phyloP scores from a whole-genome alignment of 768 basidiomycete genomes.

The Epithele typhae region DNA sequence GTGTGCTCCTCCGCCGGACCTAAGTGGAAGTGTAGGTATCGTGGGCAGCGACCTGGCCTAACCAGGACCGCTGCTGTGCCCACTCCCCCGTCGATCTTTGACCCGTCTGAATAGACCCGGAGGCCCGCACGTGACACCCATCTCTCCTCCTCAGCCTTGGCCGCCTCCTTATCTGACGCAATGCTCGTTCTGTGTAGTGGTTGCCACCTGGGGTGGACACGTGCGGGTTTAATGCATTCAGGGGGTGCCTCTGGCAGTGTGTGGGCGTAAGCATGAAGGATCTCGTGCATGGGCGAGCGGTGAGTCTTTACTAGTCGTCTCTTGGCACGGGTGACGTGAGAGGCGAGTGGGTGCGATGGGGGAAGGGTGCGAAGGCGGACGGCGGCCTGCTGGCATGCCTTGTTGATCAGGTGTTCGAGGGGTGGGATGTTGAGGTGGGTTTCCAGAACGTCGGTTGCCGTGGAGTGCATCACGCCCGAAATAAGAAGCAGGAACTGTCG shows the following conservation, averaged over 20 bases:
- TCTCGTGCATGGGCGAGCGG: conserved; percentile 17
- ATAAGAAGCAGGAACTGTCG: conserved; percentile 15
- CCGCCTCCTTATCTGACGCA: neutral
- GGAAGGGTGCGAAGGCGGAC: conserved; percentile 18
- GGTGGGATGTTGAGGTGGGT: conserved; percentile 18
- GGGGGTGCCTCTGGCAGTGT: neutral
- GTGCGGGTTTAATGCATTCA: conserved; percentile 14
- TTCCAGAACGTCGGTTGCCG: conserved; percentile 20
- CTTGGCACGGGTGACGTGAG: conserved; percentile 1
- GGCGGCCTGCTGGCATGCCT: conserved; percentile 4
- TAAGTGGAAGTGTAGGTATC: conserved; percentile 15
- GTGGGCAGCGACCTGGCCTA: neutral
- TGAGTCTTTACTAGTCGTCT: conserved; percentile 10
- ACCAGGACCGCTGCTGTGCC: conserved; percentile 27
- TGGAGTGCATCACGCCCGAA: conserved; percentile 21
- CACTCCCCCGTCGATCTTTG: conserved; percentile 20
- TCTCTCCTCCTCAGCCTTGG: neutral
- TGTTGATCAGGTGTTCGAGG: conserved; percentile 13
- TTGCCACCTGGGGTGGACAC: conserved; percentile 5
- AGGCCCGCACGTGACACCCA: neutral
- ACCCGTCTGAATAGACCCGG: conserved; percentile 27
- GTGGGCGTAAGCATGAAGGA: conserved; percentile 9
- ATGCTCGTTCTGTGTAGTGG: neutral
- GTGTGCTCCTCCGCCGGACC: conserved; percentile 20
- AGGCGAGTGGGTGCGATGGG: conserved; percentile 13